Base-by-base conservation (phyloP, 805 yeast genomes). In the Vanderwaltozyma verrucispora region DNA sequence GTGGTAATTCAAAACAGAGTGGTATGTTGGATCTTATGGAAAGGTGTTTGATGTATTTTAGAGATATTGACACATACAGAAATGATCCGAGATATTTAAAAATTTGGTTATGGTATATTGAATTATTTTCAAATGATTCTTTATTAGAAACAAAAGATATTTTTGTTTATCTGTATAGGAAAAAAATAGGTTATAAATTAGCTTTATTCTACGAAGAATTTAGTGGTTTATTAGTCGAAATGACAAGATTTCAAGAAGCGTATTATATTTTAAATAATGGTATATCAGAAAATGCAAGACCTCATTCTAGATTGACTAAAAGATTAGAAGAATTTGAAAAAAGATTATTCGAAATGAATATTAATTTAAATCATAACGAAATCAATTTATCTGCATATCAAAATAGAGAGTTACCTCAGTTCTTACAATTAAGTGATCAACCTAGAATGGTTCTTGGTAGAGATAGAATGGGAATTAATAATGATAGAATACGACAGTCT, bases 31-130 rank as follows among this genome's bases (percentile, higher is more conserved):
- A 59, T 13, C 53, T 83, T 10, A 62, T 88, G 25, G 94, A 85
- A 51, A 63, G 79, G 33, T 80, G 92, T 47, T 78, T 94, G 0
- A 70, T 75, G 28, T 68, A 67, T 42, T 83, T 85, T 52, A 67
- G 77, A 48, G 83, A 80, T 46, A 71, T 69, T 24, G 60, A 60
- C 1, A 75, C 74, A 43, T 89, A 87, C 55, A 78, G 76, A 41
- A 80, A 88, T 54, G 96, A 89, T 54, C 76, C 89, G 1, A 62
- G 96, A 33, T 87, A 82, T 51, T 58, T 89, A 35, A 71, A 69
- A 43, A 69, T 87, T 2, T 89, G 98, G 96, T 58, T 88, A 28
- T 77, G 75, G 46, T 87, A 85, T 54, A 74, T 82, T 8, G 71
- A 69, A 18, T n/a, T 28, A 2, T 45, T 42, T 29, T 24, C 46